Evolutionary conservation across 139 green algal species (phyloP).

Genomic region (Chlorokybus atmophyticus): DNA sequence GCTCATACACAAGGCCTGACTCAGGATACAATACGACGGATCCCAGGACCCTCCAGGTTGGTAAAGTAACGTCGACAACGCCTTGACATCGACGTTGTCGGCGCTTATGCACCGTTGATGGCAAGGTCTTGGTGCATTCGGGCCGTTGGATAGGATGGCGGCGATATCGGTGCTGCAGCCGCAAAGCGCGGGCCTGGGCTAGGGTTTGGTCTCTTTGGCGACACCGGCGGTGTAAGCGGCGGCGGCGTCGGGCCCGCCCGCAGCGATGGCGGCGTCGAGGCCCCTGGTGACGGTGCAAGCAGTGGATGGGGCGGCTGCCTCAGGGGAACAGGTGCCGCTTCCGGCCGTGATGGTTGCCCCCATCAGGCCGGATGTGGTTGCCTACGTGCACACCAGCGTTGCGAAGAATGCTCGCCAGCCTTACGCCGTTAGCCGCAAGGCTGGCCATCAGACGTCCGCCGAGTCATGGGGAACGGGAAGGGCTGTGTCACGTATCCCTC

Average conservation of each 20-base stretch:
- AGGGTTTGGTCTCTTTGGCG: too few species aligned
- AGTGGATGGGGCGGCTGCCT: constrained; percentile 37
- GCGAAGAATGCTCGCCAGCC: constrained; percentile 93
- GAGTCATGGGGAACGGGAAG: constrained; percentile 98
- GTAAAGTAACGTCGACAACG: too few species aligned
- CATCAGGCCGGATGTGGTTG: constrained; percentile 83
- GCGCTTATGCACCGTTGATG: too few species aligned
- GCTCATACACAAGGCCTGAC: too few species aligned
- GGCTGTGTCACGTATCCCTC: constrained; percentile 98
- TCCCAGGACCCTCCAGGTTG: too few species aligned
- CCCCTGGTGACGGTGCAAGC: constrained; percentile 77
- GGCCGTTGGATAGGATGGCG: too few species aligned
- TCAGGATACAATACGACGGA: too few species aligned
- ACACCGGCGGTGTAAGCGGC: too few species aligned
- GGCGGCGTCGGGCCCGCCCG: neutral
- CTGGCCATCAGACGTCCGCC: constrained; percentile 90
- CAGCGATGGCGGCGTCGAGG: constrained; percentile 33
- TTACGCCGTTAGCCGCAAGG: constrained; percentile 83
- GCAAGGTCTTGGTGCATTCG: too few species aligned
- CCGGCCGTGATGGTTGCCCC: constrained; percentile 80
- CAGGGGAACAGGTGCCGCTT: constrained; percentile 52
- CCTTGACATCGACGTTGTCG: too few species aligned
- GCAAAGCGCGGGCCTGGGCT: too few species aligned
- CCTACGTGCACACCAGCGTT: constrained; percentile 78
- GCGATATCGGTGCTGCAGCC: too few species aligned